Conservation (phyloP, 192 early-diverging fungal genomes). For the Rhizophagus clarus region DNA sequence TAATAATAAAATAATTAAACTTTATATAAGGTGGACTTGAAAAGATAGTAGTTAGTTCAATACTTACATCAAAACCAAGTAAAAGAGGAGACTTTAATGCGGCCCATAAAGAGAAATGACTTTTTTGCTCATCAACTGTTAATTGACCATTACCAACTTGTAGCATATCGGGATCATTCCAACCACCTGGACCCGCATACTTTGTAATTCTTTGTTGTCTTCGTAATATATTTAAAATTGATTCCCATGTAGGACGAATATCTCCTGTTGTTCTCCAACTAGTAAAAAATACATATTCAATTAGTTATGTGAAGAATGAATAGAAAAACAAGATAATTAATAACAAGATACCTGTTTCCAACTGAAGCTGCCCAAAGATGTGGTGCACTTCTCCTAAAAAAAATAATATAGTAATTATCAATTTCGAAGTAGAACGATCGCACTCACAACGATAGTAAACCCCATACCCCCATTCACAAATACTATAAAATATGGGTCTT, state of each 20-base stretch:
- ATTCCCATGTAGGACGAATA: background rate
- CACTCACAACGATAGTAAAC: conserved; percentile 38
- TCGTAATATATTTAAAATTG: background rate
- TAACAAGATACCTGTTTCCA: conserved; percentile 32
- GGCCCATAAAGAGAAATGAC: conserved; percentile 47
- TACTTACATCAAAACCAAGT: conserved; percentile 54
- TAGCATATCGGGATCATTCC: conserved; percentile 60
- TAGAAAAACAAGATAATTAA: background rate
- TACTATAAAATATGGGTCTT: conserved; percentile 46
- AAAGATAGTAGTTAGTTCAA: background rate
- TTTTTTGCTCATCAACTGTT: conserved; percentile 36
- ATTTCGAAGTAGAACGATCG: background rate
- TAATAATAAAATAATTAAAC: background rate
- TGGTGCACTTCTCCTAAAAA: background rate
- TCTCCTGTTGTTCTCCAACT: conserved; percentile 41
- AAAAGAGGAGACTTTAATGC: conserved; percentile 62
- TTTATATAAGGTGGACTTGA: no score
- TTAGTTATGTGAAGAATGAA: background rate
- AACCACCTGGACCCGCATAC: conserved; percentile 46
- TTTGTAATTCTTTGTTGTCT: conserved; percentile 12
- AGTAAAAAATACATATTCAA: background rate
- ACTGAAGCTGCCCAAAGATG: conserved; percentile 31
- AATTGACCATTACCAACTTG: conserved; percentile 58
- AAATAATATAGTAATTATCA: background rate
- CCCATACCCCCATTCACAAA: conserved; percentile 56